Percentiles rank a stretch among this genome's conserved stretches.
phyloP scores from a whole-genome alignment of 805 yeast genomes.

The Babjeviella inositovora region DNA sequence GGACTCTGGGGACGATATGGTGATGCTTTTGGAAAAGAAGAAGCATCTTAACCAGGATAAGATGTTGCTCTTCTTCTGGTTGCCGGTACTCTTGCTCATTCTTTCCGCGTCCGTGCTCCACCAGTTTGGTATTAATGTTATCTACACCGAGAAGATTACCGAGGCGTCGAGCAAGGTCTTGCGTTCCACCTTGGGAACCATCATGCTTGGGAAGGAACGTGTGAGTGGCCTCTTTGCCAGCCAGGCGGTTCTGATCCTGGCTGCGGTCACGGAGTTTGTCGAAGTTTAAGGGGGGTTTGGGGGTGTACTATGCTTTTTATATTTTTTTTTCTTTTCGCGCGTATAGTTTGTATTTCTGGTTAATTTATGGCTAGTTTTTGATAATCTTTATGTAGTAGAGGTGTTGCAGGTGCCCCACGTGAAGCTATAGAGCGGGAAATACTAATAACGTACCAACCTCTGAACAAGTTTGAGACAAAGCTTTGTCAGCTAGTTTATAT shows the following conservation, averaged over 20 bases:
- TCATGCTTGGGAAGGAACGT: conserved; percentile 36
- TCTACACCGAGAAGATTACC: too few species aligned
- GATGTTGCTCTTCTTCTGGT: conserved; percentile 83
- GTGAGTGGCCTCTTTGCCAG: conserved; percentile 22
- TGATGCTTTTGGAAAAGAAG: conserved; percentile 23
- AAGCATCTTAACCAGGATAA: conserved; percentile 53
- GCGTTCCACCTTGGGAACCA: conserved; percentile 29
- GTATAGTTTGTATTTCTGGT: background rate
- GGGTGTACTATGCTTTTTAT: background rate
- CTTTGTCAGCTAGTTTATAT: too few species aligned
- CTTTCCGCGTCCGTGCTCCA: conserved; percentile 25
- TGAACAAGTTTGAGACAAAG: too few species aligned
- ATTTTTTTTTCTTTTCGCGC: background rate
- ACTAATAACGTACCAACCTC: too few species aligned
- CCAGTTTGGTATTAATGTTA: conserved; percentile 15
- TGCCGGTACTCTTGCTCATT: conserved; percentile 54
- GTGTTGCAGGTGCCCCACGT: too few species aligned
- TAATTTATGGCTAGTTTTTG: too few species aligned
- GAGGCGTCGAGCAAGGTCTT: too few species aligned
- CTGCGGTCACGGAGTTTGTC: conserved; percentile 4
- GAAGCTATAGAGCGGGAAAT: too few species aligned
- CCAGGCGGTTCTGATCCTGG: too few species aligned
- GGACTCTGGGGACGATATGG: conserved; percentile 26
- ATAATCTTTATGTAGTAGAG: too few species aligned
- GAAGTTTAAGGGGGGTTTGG: too few species aligned